Base-by-base conservation (phyloP, 768 basidiomycete species). In the Collybiopsis confluens region DNA sequence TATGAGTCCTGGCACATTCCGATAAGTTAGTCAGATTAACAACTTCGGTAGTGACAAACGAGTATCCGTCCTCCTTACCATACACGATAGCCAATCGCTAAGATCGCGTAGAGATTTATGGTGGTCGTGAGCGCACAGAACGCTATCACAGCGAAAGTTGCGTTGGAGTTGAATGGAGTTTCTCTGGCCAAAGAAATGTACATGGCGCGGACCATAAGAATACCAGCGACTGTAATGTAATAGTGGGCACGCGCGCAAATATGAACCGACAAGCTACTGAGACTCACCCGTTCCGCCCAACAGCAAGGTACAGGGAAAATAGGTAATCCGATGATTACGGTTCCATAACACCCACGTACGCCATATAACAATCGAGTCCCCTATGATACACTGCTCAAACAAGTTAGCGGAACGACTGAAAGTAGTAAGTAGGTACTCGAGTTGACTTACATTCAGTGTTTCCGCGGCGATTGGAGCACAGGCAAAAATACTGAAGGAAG, bases 311-410 rank as follows among this genome's bases (percentile, higher is more conserved):
- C 45, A 46, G 33, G 45, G 45, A 0, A 46, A 18, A n/a, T 7
- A 35, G 20, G 33, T 46, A 28, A 46, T 30, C 16, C 33, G 27
- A 26, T 28, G 33, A 35, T 30, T 46, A 20, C 28, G n/a, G 33
- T 46, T 46, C 45, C 45, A 46, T 11, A 46, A 30, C 15, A 30
- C 33, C 45, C 45, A 46, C 20, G 45, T 46, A 20, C 45, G 45
- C 45, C 45, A 46, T 46, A 46, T 46, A 3, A 46, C 45, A 30
- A 46, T 46, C 18, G 28, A 46, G 7, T 46, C 45, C 30, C 45
- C 45, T 18, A 46, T 4, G n/a, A 46, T 30, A 30, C 45, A 46
- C 45, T 46, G 45, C 3, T 10, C 20, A 18, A n/a, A 33, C 26
- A 2, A 33, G 4, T 46, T 13, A 46, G 45, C 15, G 10, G 11